A percentile compares a stretch with the other conserved stretches of the same genome.
These are phyloP conservation scores for Pseudodiploospora longispora DNA, from an alignment of 2,329 filamentous ascomycete genomes.

Conservation along the genomic window DNA sequence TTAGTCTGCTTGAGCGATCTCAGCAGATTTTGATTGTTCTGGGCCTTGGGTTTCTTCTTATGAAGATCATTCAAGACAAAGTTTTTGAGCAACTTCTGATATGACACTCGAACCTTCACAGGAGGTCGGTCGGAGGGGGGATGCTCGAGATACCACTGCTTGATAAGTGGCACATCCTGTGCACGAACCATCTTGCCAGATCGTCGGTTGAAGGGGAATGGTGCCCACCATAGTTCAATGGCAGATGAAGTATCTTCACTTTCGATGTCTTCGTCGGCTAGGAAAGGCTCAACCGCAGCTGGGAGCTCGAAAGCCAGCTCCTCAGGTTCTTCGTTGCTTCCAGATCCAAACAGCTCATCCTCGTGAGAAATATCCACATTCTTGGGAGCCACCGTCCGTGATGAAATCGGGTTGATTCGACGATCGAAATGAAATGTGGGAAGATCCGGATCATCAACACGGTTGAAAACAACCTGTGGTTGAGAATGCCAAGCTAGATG, in stretches of 20 bases:
- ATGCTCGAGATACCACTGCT: constrained; percentile 98
- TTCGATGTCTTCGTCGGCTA: constrained; percentile 81
- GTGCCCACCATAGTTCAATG: constrained; percentile 96
- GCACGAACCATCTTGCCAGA: constrained; percentile 95
- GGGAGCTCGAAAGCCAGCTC: constrained; percentile 83
- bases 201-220: constrained; percentile 87
- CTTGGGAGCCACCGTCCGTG: constrained; percentile 84
- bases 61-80: constrained; percentile 95
- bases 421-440: constrained; percentile 97
- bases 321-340: constrained; percentile 64
- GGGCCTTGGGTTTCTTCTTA: constrained; percentile 88
- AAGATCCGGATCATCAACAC: constrained; percentile 77
- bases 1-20: constrained; percentile 90
- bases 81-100: constrained; percentile 94
- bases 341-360: constrained; percentile 82
- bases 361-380: constrained; percentile 90
- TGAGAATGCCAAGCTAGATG: constrained; percentile 90
- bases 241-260: constrained; percentile 84
- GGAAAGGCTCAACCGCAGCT: constrained; percentile 72
- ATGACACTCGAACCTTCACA: constrained; percentile 95
- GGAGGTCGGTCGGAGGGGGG: constrained; percentile 77
- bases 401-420: constrained; percentile 96
- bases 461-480: constrained; percentile 85
- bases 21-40: constrained; percentile 89
- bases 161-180: constrained; percentile 92